Conservation (phyloP, 192 early-diverging fungal genomes). For the Spinellus fusiger region DNA sequence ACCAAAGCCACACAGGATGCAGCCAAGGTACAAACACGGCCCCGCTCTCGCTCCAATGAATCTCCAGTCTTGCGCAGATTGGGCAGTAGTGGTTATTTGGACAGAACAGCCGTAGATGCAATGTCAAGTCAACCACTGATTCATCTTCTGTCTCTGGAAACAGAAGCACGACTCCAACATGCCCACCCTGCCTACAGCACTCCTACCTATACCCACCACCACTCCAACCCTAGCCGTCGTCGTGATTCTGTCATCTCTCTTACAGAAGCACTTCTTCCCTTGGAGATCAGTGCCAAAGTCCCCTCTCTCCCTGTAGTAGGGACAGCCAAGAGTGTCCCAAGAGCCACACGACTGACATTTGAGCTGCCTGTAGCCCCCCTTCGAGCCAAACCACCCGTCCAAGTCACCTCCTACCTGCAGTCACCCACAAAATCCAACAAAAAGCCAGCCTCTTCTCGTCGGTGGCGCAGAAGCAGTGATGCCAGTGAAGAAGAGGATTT, state of each 20-base stretch:
- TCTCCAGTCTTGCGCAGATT: not conserved
- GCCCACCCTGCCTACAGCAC: not conserved
- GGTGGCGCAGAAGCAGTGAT: conserved; percentile 20
- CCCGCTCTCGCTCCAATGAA: not conserved
- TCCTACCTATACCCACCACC: not conserved
- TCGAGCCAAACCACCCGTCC: conserved; percentile 8
- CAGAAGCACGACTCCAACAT: conserved; percentile 7
- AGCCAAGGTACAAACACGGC: not conserved
- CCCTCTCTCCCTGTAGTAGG: not conserved
- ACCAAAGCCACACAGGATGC: not conserved
- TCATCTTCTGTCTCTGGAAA: conserved; percentile 21
- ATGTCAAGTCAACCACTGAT: conserved; percentile 14
- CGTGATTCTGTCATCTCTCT: not conserved
- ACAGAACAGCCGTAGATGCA: not conserved
- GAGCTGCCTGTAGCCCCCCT: conserved; percentile 22
- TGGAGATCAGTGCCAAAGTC: not conserved
- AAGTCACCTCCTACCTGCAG: not conserved
- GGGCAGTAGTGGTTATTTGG: not conserved
- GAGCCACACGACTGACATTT: conserved; percentile 24
- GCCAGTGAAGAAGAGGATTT: conserved; percentile 21
- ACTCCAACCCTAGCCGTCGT: too few relatives aligned
- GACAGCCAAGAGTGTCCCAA: conserved; percentile 7
- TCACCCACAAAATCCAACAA: not conserved
- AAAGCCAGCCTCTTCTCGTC: conserved; percentile 10
- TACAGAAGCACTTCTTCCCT: not conserved